Evolutionary conservation across 352 stramenopile genomes (phyloP), one percentile per base, ranked within the genome.

Genomic region (Blastocystis sp.): DNA sequence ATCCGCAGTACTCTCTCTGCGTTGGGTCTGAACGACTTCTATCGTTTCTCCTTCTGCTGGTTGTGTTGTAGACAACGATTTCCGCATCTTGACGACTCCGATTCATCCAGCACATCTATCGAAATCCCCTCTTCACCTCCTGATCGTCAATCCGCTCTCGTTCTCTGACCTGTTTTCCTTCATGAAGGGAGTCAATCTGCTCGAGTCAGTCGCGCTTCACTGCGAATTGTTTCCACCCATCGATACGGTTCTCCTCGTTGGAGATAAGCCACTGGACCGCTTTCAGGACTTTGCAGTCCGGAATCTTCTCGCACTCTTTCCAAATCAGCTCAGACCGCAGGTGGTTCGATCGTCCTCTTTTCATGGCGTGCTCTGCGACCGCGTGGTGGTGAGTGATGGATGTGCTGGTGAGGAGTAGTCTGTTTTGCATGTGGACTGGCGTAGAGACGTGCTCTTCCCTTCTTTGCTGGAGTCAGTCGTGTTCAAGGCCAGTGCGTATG

Each of bases 21-120:
- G 4, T 68, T 66, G 8, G 43, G 50, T n/a, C 45, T 47, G 3
- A 84, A 68, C 0, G 53, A 66, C 34, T 84, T 84, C 34, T 84
- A 68, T 23, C 54, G 73, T 84, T n/a, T 13, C 15, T 43, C 29
- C 9, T 53, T 23, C 4, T 45, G 7, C 26, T 29, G 23, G 26
- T 23, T 68, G 1, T 26, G 7, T 29, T 50, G 8, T 84, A 84
- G 73, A 47, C 73, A 84, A 84, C 56, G 43, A 56, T 15, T n/a
- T 84, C 9, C 73, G 73, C 3, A 53, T 84, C 8, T 37, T 84
- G 5, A 84, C 29, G 29, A 84, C 73, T 11, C 73, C 73, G n/a
- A 50, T 84, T 43, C 11, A 68, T n/a, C 73, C 54, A 13, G 43
- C 23, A 1, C 59, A 84, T 20, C 5, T 84, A 4, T 47, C 62